Evolutionary conservation across 176 grass and related monocot species (phyloP).

Genomic region (Olyra latifolia): DNA sequence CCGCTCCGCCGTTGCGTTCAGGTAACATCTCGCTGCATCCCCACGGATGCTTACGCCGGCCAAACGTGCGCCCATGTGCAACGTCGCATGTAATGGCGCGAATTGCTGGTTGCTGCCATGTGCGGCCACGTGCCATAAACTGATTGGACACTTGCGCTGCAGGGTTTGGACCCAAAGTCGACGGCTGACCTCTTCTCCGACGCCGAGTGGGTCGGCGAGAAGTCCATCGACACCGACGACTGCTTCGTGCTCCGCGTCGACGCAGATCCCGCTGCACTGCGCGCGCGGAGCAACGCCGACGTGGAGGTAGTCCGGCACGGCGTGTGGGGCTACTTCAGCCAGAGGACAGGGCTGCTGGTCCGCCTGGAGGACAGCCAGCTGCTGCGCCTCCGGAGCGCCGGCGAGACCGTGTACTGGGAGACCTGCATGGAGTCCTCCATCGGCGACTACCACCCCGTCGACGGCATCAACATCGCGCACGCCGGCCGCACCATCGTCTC

Average conservation of each 20-base stretch:
- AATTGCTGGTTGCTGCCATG: neutral
- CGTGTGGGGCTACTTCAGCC: constrained; percentile 80
- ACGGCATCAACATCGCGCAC: constrained; percentile 82
- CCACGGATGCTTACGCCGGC: too few species aligned
- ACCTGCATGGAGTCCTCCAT: constrained; percentile 66
- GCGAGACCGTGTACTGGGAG: constrained; percentile 65
- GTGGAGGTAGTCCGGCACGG: constrained; percentile 74
- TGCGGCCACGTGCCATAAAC: neutral
- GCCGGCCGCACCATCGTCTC: constrained; percentile 57
- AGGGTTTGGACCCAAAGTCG: constrained; percentile 70
- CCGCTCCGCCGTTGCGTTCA: constrained; percentile 66
- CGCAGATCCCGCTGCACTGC: constrained; percentile 28
- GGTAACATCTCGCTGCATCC: neutral
- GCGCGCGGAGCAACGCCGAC: constrained; percentile 47
- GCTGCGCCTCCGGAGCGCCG: constrained; percentile 38
- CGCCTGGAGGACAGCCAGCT: constrained; percentile 74
- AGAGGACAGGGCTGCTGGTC: constrained; percentile 69
- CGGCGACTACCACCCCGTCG: constrained; percentile 66
- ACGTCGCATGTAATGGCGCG: neutral
- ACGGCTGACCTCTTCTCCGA: constrained; percentile 74
- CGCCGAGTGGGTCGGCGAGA: constrained; percentile 62
- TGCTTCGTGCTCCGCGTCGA: constrained; percentile 82
- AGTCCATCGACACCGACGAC: constrained; percentile 51
- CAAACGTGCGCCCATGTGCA: constrained; percentile 33
- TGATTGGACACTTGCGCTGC: neutral